Evolutionary conservation across 805 yeast species (phyloP), one percentile per base, ranked within the genome.

Genomic region (Tetrapisispora namnaoensis): DNA sequence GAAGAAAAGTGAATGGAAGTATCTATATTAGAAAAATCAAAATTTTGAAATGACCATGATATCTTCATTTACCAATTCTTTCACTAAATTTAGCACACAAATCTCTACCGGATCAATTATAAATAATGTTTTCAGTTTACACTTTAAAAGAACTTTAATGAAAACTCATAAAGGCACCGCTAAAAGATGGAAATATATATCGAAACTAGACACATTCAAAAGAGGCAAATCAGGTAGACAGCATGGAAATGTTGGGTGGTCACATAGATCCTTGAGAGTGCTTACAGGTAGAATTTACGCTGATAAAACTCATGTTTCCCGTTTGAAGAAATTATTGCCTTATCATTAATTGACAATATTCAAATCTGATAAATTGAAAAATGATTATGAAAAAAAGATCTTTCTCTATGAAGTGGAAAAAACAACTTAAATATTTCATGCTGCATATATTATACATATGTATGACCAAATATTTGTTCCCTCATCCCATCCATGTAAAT

Each of bases 171-270:
- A 87, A 62, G 87, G 95, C 24, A 83, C 95, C 6, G 89, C 89
- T 44, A 87, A 85, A 63, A 78, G 97, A 69, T 86, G 93, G 81
- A 43, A 34, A 32, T 37, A 24, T 18, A 35, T 37, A 13, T 27
- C 43, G 2, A 28, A 20, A 16, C 87, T 85, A 1, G 70, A 71
- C 42, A 77, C 79, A n/a, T 82, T 73, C 67, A 77, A 80, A 57
- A 71, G 87, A 62, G 90, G 76, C 53, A 79, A 80, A 57, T 84
- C 95, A 20, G 95, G 96, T 11, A 79, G 95, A 70, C 84, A 86
- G 55, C 97, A 90, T 65, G 96, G 97, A 45, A 90, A 90, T 61
- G 86, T 89, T 1, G 90, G 95, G 21, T 90, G 93, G 83, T 76
- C 89, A 32, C 70, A 77, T 38, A 74, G 81, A 46, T 72, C 77